Evolutionary conservation across 1,284 basidiomycete genomes (phyloP).

Genomic region (Puccinia coronata): DNA sequence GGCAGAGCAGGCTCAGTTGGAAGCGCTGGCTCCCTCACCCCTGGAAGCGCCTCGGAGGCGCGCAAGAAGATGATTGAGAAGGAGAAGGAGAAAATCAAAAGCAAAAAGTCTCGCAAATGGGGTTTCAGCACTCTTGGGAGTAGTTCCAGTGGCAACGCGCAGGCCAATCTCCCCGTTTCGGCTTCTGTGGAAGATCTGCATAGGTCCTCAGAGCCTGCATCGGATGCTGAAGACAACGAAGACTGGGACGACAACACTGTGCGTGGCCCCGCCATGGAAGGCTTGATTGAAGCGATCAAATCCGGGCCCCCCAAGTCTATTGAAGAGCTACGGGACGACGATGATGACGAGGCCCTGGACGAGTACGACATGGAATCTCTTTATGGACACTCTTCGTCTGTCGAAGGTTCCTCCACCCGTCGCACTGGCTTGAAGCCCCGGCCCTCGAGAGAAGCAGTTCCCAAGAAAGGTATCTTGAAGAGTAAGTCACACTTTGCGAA

Average conservation of each 20-base stretch:
- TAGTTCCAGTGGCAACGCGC: background rate
- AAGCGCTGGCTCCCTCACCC: background rate
- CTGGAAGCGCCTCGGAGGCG: constrained; percentile 5
- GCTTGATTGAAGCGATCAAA: background rate
- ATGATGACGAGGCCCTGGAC: constrained; percentile 47
- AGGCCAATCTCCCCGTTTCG: background rate
- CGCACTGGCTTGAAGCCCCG: constrained; percentile 65
- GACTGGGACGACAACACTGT: constrained; percentile 30
- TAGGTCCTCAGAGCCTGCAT: background rate
- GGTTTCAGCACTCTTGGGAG: constrained; percentile 56
- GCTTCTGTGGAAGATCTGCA: background rate
- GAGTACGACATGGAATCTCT: constrained; percentile 63
- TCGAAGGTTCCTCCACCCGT: constrained; percentile 57
- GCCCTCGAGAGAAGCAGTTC: constrained; percentile 63
- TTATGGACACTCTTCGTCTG: constrained; percentile 66
- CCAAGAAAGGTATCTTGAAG: constrained; percentile 85
- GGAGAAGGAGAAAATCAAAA: constrained; percentile 60
- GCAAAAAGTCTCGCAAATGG: constrained; percentile 57
- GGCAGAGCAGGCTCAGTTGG: background rate
- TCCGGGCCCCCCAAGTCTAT: background rate
- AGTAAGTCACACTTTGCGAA: no score
- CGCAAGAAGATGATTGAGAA: constrained; percentile 57
- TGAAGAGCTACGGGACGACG: constrained; percentile 15
- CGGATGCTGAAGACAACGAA: constrained; percentile 18
- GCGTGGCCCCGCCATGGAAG: background rate